Percentiles rank a stretch among this genome's conserved stretches.
phyloP scores from a whole-genome alignment of 345 rosid species.

The Eutrema japonicum region DNA sequence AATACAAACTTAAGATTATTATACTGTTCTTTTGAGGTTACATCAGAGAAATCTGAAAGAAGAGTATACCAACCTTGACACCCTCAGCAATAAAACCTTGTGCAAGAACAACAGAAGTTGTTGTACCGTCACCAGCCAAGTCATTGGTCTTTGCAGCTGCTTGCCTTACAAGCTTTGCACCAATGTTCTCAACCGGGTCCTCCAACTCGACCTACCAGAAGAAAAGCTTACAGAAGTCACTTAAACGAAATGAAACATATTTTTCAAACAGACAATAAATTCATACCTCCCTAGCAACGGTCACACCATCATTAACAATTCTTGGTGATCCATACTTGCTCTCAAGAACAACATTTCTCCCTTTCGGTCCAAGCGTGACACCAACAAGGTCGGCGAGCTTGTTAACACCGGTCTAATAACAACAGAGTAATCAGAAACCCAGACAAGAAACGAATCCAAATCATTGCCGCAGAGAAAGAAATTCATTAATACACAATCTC shows the following conservation, averaged over 20 bases:
- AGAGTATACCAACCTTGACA: slow-evolving; percentile 67
- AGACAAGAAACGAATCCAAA: background rate
- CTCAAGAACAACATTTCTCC: slow-evolving; percentile 97
- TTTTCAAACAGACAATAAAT: background rate
- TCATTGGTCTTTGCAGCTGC: slow-evolving; percentile 99
- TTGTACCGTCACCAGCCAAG: slow-evolving; percentile 98
- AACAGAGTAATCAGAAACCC: slow-evolving; percentile 9
- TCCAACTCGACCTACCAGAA: slow-evolving; percentile 82
- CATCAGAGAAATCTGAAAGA: background rate
- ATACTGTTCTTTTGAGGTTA: background rate
- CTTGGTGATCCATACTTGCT: slow-evolving; percentile 98
- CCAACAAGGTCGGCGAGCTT: slow-evolving; percentile 97
- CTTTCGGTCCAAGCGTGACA: slow-evolving; percentile 98
- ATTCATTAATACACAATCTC: slow-evolving; percentile 32
- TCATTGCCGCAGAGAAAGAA: background rate
- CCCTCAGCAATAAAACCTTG: slow-evolving; percentile 96
- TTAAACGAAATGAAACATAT: background rate
- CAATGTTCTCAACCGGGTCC: slow-evolving; percentile 98
- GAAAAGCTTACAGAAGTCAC: background rate
- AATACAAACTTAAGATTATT: background rate
- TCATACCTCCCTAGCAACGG: slow-evolving; percentile 92
- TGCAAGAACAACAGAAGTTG: slow-evolving; percentile 98
- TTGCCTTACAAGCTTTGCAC: slow-evolving; percentile 95
- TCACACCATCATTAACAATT: slow-evolving; percentile 97
- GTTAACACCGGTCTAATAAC: slow-evolving; percentile 82